Evolutionary conservation across 495 filamentous ascomycete genomes (phyloP).

Genomic region (Penicillium subrubescens): DNA sequence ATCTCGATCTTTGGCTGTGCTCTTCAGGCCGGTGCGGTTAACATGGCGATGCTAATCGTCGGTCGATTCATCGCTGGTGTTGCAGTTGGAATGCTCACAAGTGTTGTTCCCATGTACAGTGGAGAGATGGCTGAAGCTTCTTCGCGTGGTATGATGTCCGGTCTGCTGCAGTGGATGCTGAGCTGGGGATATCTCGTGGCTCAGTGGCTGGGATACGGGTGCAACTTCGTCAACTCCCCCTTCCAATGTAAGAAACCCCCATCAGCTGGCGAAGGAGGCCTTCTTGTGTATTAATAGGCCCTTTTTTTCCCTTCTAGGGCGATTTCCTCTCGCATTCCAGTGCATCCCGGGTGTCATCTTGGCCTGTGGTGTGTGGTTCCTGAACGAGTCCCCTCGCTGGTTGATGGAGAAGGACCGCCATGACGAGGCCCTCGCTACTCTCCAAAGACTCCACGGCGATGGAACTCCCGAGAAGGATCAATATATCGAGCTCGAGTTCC

Average conservation of each 20-base stretch:
- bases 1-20: slow-evolving; percentile 47
- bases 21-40: slow-evolving; percentile 46
- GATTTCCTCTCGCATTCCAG: slow-evolving; percentile 57
- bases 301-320: slow-evolving; percentile 22
- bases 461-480: slow-evolving; percentile 15
- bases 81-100: slow-evolving; percentile 49
- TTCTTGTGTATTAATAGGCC: background rate
- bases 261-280: background rate
- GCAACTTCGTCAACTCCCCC: slow-evolving; percentile 42
- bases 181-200: slow-evolving; percentile 49
- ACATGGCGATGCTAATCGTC: slow-evolving; percentile 51
- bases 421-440: slow-evolving; percentile 54
- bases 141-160: slow-evolving; percentile 23
- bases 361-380: slow-evolving; percentile 53
- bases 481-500: slow-evolving; percentile 31
- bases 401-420: slow-evolving; percentile 66
- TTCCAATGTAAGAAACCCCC: slow-evolving; percentile 40
- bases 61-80: slow-evolving; percentile 50
- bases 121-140: slow-evolving; percentile 31
- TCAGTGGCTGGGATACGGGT: slow-evolving; percentile 52
- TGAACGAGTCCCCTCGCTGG: slow-evolving; percentile 60
- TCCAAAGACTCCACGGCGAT: slow-evolving; percentile 18
- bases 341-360: slow-evolving; percentile 49
- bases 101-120: slow-evolving; percentile 47
- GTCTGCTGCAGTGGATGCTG: slow-evolving; percentile 42